Conservation (phyloP, 805 yeast species). For the Starmerella vitae region DNA sequence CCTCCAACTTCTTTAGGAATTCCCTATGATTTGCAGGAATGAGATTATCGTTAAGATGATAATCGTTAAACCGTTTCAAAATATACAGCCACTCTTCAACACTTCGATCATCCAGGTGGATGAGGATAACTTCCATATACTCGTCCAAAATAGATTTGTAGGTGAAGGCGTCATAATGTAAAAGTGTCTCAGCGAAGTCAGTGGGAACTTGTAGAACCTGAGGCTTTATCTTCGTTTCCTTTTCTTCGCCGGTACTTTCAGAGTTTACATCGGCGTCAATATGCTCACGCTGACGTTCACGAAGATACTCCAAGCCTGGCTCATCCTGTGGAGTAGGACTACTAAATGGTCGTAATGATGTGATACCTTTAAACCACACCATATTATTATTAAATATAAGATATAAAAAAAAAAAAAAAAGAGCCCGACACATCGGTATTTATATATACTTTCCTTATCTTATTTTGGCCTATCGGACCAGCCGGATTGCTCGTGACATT, state of each 20-base stretch:
- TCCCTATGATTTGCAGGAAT: conserved; percentile 31
- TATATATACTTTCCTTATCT: no score
- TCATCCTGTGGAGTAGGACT: neutral
- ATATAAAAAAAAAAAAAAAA: no score
- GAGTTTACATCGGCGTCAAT: neutral
- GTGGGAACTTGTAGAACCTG: conserved; percentile 1
- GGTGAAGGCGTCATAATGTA: conserved; percentile 1
- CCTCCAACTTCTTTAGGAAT: conserved; percentile 25
- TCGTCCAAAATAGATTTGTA: conserved; percentile 3
- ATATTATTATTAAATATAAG: no score
- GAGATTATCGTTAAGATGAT: conserved; percentile 38
- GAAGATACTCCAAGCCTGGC: neutral
- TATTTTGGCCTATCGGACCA: no score
- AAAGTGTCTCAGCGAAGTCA: conserved; percentile 1
- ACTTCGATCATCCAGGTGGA: conserved; percentile 21
- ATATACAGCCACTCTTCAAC: conserved; percentile 32
- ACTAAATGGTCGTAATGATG: no score
- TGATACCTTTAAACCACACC: no score
- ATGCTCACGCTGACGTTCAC: neutral
- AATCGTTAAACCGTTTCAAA: conserved; percentile 30
- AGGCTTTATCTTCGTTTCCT: neutral
- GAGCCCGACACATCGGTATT: no score
- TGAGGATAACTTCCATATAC: conserved; percentile 10
- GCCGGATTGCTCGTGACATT: no score
- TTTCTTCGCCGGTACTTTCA: neutral